Evolutionary conservation across 306 rosid genomes (phyloP), one percentile per base, ranked within the genome.

Genomic region (Acacia crassicarpa): DNA sequence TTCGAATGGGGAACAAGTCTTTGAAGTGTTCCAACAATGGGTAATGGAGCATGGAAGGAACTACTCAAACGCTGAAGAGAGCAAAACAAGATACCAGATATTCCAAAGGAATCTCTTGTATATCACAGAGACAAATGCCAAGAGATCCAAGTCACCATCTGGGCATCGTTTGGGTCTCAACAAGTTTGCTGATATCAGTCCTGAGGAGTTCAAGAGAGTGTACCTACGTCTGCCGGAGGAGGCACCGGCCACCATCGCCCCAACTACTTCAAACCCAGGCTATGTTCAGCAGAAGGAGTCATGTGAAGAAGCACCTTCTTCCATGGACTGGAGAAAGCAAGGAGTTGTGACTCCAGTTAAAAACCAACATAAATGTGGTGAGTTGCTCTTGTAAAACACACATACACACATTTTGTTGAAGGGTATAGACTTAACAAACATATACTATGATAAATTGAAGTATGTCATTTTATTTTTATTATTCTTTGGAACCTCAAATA

Each of bases 281-380:
- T n/a, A 30, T 0, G 43, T 0, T 27, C 8, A 25, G 13, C 32
- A 30, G 2, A 30, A 30, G 38, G 12, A 27, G 22, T 62, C 68
- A 0, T 63, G 82, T 9, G 30, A 2, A 58, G 32, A 32, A 10
- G 85, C 92, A 82, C 38, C 79, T 4, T 43, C 79, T 4, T 43
- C 84, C 79, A 80, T 79, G 74, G 91, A 89, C 84, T 91, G 94
- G 94, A 87, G 92, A 75, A 56, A 89, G 23, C 78, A 46, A n/a
- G 91, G 89, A 16, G 78, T 44, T 72, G 89, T 89, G 14, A 89
- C 94, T 35, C 71, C 35, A 38, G 79, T 89, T 35, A 88, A 91
- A 84, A 67, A 54, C 32, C 49, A 45, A 45, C 2, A 45, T 0
- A 8, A 3, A 45, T 45, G 49, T 45, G 49, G 49, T 45, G 13